Evolutionary conservation across 2,329 filamentous ascomycete genomes (phyloP).

Genomic region (Calonectria pauciramosa): DNA sequence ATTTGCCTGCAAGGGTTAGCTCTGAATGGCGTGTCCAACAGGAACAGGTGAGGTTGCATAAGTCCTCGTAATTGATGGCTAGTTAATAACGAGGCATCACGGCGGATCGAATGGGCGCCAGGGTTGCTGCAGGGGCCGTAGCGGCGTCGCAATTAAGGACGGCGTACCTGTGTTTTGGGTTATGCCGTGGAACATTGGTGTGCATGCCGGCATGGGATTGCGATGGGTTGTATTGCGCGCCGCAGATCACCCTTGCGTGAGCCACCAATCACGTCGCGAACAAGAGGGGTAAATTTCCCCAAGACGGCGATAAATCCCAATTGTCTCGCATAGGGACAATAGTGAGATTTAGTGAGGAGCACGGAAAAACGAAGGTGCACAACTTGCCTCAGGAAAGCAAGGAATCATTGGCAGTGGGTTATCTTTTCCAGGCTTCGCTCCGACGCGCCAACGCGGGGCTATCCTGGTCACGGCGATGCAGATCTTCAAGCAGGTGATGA

Average conservation of each 20-base stretch:
- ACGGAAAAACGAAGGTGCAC: background rate
- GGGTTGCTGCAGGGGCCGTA: background rate
- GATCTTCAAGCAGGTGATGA: background rate
- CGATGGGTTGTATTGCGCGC: background rate
- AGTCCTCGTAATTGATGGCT: background rate
- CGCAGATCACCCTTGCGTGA: background rate
- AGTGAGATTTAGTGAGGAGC: background rate
- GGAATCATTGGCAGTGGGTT: background rate
- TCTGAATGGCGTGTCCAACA: background rate
- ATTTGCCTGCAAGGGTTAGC: conserved; percentile 6
- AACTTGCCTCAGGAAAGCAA: background rate
- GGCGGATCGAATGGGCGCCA: background rate
- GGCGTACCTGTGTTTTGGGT: background rate
- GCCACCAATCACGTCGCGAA: background rate
- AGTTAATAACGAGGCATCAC: background rate
- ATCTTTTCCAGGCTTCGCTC: background rate
- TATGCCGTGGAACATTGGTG: conserved; percentile 1
- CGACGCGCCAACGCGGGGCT: background rate
- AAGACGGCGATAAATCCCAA: background rate
- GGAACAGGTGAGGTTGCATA: background rate
- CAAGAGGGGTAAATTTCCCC: background rate
- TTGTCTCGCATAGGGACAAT: background rate
- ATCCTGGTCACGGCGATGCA: background rate
- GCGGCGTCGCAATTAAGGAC: background rate
- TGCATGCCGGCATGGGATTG: background rate